phyloP scores from a whole-genome alignment of 2,329 filamentous ascomycete species.

The Didymella exigua region DNA sequence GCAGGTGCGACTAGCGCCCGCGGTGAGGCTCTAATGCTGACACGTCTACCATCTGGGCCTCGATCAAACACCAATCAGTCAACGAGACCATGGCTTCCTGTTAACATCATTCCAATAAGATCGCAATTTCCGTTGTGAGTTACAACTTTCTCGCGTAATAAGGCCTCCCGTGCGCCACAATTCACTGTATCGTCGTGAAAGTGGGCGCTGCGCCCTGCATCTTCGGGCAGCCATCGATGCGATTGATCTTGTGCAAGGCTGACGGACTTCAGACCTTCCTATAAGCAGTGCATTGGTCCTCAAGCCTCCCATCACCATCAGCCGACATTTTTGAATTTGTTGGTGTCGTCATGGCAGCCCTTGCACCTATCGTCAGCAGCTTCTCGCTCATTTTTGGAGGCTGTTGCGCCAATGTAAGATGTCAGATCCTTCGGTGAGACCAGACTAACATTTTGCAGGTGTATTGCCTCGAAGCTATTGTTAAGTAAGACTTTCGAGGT shows the following conservation, averaged over 20 bases:
- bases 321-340: neutral
- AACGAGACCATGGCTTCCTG: neutral
- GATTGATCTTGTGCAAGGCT: neutral
- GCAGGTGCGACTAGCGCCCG: conserved; percentile 30
- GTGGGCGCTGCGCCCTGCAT: neutral
- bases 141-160: neutral
- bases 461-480: conserved; percentile 93
- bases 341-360: conserved; percentile 36
- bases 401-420: conserved; percentile 85
- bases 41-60: conserved; percentile 35
- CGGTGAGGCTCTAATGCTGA: conserved; percentile 28
- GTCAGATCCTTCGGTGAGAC: neutral
- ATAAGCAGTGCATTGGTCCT: neutral
- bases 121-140: neutral
- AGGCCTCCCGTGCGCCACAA: neutral
- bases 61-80: neutral
- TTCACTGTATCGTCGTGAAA: neutral
- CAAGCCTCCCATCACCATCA: neutral
- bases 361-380: conserved; percentile 60
- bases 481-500: conserved; percentile 70
- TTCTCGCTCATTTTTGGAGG: conserved; percentile 90
- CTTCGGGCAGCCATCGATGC: neutral
- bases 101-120: neutral
- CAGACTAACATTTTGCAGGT: conserved; percentile 61
- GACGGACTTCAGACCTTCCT: neutral